Evolutionary conservation across 306 rosid species (phyloP).

Genomic region (Gillenia trifoliata): DNA sequence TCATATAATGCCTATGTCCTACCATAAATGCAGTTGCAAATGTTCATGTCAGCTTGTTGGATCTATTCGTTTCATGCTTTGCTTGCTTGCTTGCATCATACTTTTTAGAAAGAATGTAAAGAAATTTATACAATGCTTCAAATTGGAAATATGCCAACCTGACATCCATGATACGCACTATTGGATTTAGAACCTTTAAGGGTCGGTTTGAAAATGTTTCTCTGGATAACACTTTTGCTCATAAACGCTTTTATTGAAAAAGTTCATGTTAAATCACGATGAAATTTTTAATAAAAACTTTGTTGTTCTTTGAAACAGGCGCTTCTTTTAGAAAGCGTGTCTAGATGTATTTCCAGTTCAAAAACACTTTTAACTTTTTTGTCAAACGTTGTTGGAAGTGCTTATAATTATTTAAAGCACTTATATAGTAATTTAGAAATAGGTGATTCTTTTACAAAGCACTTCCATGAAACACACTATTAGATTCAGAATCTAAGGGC

Average conservation of each 20-base stretch:
- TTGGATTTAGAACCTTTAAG: background rate
- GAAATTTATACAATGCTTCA: background rate
- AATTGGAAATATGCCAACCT: background rate
- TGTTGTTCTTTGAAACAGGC: background rate
- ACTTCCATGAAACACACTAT: background rate
- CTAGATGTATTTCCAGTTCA: no score
- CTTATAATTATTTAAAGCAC: background rate
- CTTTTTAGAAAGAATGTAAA: no score
- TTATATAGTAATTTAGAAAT: no score
- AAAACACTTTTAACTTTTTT: background rate
- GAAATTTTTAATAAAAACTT: no score
- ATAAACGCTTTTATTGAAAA: background rate
- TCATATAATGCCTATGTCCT: constrained; percentile 14
- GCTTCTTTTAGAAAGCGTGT: background rate
- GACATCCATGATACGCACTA: background rate
- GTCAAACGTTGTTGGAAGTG: no score
- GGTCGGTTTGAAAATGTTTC: no score
- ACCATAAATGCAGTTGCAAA: constrained; percentile 21
- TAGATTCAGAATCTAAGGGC: background rate
- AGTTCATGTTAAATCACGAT: no score
- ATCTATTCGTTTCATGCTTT: background rate
- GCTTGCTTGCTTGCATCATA: no score
- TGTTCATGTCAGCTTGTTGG: background rate
- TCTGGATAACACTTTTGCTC: background rate
- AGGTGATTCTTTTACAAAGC: no score